A percentile compares a stretch with the other conserved stretches of the same genome.
Evolutionary conservation across 352 stramenopile species (phyloP).

Genomic region (Globisporangium heterothallicum): DNA sequence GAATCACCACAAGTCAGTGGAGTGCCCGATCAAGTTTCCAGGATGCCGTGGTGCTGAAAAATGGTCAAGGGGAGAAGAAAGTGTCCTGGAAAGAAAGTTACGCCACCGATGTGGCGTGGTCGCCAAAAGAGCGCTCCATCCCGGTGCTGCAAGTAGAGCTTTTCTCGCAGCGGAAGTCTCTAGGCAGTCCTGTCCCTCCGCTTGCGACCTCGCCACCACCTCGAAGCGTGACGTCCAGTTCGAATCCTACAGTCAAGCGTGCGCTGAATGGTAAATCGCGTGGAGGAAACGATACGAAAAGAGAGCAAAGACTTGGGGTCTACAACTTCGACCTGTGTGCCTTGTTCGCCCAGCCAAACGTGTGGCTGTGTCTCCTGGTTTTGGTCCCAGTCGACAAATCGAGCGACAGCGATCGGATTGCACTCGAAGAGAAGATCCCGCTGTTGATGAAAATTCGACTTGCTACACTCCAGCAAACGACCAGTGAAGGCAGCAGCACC

Average conservation of each 20-base stretch:
- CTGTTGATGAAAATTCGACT: slow-evolving; percentile 5
- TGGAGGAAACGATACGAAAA: not conserved
- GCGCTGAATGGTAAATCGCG: not conserved
- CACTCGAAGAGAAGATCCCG: slow-evolving; percentile 5
- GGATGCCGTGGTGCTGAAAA: not conserved
- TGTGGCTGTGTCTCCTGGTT: not conserved
- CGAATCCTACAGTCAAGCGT: not conserved
- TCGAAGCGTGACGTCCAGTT: too few relatives aligned
- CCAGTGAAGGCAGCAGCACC: too few relatives aligned
- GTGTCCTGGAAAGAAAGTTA: slow-evolving; percentile 7
- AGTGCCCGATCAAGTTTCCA: slow-evolving; percentile 1
- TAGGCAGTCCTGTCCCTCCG: not conserved
- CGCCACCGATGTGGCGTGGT: slow-evolving; percentile 4
- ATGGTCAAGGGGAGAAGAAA: not conserved
- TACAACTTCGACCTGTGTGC: slow-evolving; percentile 4
- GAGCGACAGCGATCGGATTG: not conserved
- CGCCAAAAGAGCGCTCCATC: slow-evolving; percentile 2
- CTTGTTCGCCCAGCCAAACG: slow-evolving; percentile 1
- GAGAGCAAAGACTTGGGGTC: not conserved
- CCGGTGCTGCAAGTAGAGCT: slow-evolving; percentile 5
- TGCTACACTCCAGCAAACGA: not conserved
- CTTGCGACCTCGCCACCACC: too few relatives aligned
- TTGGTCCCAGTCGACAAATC: not conserved
- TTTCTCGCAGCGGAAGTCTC: not conserved
- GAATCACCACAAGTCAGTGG: slow-evolving; percentile 1